A percentile compares a stretch with the other conserved stretches of the same genome.
phyloP scores from a whole-genome alignment of 2,329 filamentous ascomycete genomes.

The Botrytis pseudocinerea region DNA sequence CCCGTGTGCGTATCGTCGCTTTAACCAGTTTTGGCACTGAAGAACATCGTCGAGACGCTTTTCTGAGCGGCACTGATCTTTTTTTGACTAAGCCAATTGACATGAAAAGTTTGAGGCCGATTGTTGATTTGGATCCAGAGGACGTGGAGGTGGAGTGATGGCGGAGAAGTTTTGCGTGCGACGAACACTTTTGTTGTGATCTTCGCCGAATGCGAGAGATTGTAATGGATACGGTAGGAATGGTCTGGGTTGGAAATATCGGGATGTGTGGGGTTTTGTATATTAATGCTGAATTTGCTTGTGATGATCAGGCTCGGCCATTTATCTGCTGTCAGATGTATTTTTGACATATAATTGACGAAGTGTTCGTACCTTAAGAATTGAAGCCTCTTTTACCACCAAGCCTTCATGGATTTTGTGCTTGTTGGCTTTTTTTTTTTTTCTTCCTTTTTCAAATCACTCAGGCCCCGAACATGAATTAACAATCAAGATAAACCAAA shows the following conservation, averaged over 20 bases:
- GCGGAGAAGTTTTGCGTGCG: background rate
- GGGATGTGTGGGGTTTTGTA: background rate
- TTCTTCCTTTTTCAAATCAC: background rate
- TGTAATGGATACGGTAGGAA: background rate
- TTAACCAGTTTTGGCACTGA: conserved; percentile 52
- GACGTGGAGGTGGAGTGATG: background rate
- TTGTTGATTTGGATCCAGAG: conserved; percentile 29
- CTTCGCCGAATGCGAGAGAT: background rate
- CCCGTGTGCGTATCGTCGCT: conserved; percentile 50
- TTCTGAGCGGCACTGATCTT: conserved; percentile 52
- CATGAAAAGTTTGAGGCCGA: conserved; percentile 30
- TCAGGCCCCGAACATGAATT: background rate
- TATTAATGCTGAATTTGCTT: background rate
- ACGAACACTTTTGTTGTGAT: background rate
- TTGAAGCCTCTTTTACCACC: background rate
- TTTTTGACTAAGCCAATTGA: conserved; percentile 54
- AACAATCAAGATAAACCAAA: background rate
- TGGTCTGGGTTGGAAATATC: background rate
- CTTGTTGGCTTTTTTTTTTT: background rate
- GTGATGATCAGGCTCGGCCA: background rate
- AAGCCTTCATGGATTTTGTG: background rate
- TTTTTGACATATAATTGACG: background rate
- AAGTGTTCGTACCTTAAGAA: background rate
- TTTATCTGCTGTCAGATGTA: background rate
- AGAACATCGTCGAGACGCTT: conserved; percentile 49